Base-by-base conservation (phyloP, 257 asterid genomes). In the Przewalskia tangutica region DNA sequence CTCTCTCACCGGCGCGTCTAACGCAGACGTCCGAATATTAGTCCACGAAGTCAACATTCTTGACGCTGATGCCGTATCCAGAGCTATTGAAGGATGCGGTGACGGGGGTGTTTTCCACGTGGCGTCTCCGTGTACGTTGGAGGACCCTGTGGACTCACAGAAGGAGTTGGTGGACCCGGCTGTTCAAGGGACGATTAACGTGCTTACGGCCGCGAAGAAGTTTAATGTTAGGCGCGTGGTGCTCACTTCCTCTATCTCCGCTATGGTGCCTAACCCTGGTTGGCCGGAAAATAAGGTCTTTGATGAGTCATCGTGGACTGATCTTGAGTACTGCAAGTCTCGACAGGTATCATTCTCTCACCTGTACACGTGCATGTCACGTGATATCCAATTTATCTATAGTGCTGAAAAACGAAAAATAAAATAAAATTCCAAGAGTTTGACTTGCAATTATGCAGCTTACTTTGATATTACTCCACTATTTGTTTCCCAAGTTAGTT, bases 101-200 rank as follows among this genome's bases (percentile, higher is more conserved):
- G 94, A 91, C 0, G 98, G 98, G 0, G 97, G 97, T 11, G 90
- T 93, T 9, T 95, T 95, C 91, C 99, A 95, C 88, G 93, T 92
- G 88, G 99, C 99, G 76, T 95, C 99, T 0, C 97, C 98, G 32
- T 95, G 99, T 87, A 87, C 93, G 81, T 90, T 95, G 6, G 97
- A 89, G 86, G 99, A 93, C 75, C 95, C 97, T 7, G 85, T 82
- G 76, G 97, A 95, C 88, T 98, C 98, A 7, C 93, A 91, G 83
- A 63, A 62, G 90, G 97, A 91, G 89, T 87, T 95, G 84, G 70
- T 95, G 83, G 93, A 92, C 66, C 99, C 99, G 36, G 98, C 98
- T 48, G 92, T 93, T 12, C 81, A 89, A 86, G 99, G 98, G 5
- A 92, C 98, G 2, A 83, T 90, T 27, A 92, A 95, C 46, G 93